Evolutionary conservation across 1,284 basidiomycete species (phyloP), one percentile per base, ranked within the genome.

Genomic region (Moniliella sp.): DNA sequence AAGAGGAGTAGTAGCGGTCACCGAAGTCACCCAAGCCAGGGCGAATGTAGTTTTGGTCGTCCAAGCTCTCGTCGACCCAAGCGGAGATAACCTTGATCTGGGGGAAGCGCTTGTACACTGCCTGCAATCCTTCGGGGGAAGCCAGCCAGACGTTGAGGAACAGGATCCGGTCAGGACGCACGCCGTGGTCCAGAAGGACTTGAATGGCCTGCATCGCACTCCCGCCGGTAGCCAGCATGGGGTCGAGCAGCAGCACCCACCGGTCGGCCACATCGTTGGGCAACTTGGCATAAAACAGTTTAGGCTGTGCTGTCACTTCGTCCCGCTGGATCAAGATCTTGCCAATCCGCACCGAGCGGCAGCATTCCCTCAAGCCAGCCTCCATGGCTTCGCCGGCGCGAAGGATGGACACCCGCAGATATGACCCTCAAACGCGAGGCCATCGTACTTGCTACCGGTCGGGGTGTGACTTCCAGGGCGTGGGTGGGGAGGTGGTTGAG

Each of bases 151-250:
- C 65, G 62, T 97, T 94, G 46, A 99, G 72, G 65, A 99, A 99
- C 47, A 97, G 77, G 50, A 99, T 94, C 36, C 75, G 61, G 76
- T 76, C 9, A 72, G 72, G 34, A 28, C 46, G 37, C 17, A 97
- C 88, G 21, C 79, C 81, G 51, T 84, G 76, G 34, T 83, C 76
- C 59, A 78, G 72, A 12, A 97, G 68, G 5, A 94, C 80, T 60
- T 94, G 82, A 32, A 94, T 80, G 0, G 88, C 88, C 62, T 94
- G 93, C 64, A 91, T 84, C 2, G 86, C 91, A 11, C 84, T 93
- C 27, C 91, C 88, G 18, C 88, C 88, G 0, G 88, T 97, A 0
- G 88, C 55, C 25, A 97, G 74, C 88, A 97, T 97, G 1, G 88
- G 88, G 61, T 97, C 88, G 10, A 97, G 72, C 10, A 97, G 71